Percentiles rank a stretch among this genome's conserved stretches.
phyloP scores from a whole-genome alignment of 805 yeast species.

The Teunomyces tritomae region DNA sequence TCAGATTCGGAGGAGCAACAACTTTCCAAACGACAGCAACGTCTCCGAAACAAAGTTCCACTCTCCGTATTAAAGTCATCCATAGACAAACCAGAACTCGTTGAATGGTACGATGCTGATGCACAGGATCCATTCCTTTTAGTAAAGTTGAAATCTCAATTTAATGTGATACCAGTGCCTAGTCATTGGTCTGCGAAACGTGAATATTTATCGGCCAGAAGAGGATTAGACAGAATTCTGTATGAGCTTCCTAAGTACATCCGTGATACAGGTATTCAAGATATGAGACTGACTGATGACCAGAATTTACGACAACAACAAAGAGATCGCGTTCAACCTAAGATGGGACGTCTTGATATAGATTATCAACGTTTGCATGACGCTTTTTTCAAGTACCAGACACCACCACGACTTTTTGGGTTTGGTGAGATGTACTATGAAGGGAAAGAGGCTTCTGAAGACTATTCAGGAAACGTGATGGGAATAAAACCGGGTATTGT shows the following conservation, averaged over 20 bases:
- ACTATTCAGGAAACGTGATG: conserved; percentile 29
- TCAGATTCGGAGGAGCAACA: conserved; percentile 18
- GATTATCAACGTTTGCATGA: conserved; percentile 80
- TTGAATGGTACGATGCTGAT: conserved; percentile 87
- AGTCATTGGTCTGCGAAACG: conserved; percentile 78
- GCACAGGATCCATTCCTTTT: conserved; percentile 72
- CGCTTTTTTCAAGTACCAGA: conserved; percentile 82
- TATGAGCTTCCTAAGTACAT: conserved; percentile 79
- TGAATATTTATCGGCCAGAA: conserved; percentile 65
- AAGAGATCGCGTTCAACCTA: conserved; percentile 85
- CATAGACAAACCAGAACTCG: conserved; percentile 62
- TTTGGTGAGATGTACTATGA: conserved; percentile 82
- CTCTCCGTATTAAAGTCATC: conserved; percentile 64
- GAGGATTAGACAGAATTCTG: conserved; percentile 66
- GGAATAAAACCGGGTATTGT: conserved; percentile 65
- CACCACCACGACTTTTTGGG: conserved; percentile 62
- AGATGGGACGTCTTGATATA: conserved; percentile 79
- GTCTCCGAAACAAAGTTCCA: conserved; percentile 56
- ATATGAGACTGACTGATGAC: conserved; percentile 69
- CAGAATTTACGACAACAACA: conserved; percentile 66
- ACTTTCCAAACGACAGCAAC: conserved; percentile 49
- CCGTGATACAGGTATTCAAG: conserved; percentile 77
- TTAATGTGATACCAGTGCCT: conserved; percentile 76
- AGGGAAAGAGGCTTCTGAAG: conserved; percentile 58
- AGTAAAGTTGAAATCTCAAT: conserved; percentile 59